Evolutionary conservation across 106 monocot genomes (phyloP), one percentile per base, ranked within the genome.

Genomic region (Ottelia alismoides): DNA sequence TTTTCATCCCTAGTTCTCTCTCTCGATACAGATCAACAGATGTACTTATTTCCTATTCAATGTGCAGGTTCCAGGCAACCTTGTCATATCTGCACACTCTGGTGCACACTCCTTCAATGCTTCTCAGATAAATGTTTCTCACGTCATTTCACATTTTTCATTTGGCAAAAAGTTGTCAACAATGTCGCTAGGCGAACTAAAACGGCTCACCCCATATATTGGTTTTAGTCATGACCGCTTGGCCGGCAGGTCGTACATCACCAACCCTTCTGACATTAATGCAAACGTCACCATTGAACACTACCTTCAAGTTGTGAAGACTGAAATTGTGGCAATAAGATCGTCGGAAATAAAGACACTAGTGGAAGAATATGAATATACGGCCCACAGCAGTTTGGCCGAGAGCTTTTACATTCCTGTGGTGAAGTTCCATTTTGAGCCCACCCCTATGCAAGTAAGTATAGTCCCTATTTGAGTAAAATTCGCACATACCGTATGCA

Each of bases 281-380:
- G 80, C 80, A 56, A 88, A 88, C 72, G 65, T 85, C 57, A 96
- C 96, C n/a, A 96, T 96, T 53, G 96, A 96, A 71, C 96, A 96
- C 66, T 96, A 96, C 54, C 66, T 96, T 29, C 96, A 96, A 54
- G 58, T 85, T 4, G 96, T 96, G 25, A 96, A 96, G 63, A 82
- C 85, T 20, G 85, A 96, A 66, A 32, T 96, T 43, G 55, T 72
- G 22, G 59, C 89, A 56, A 76, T 59, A 47, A 82, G 53, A 44
- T 62, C 63, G 14, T 60, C 81, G 7, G 30, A 59, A 49, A 79
- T 82, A 69, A 48, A 65, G 29, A 76, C 81, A 70, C 31, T 89
- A 24, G 60, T 96, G 0, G 96, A 88, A 53, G 94, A 89, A 49
- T 85, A 96, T 45, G 96, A 96, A 67, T 96, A 96, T 28, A 60